Base-by-base conservation (phyloP, 225 moss, liverwort and hornwort species). In the Rhytidiadelphus loreus region DNA sequence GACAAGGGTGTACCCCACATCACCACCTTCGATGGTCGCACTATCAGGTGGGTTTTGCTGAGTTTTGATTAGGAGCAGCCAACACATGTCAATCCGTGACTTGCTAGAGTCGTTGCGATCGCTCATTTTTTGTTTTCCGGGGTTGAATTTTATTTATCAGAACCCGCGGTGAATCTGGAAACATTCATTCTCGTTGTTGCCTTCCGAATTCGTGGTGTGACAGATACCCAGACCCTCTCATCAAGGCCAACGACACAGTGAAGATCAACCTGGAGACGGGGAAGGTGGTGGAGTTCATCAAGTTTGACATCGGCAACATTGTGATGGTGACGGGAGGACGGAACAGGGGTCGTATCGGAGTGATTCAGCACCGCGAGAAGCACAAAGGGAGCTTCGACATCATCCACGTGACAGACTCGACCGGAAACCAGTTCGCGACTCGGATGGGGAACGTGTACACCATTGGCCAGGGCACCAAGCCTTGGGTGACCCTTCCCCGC, bases 291-390 rank as follows among this genome's bases (percentile, higher is more conserved):
- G 46, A 73, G 46, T 73, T 73, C 73, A 46, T 46, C 73, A 73
- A 73, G 46, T 73, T 73, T 96, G 94, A 94, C 83, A 91, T 96
- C 60, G 94, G 95, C 75, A 96, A 95, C 89, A 83, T 96, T 14
- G 94, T 94, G 37, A 95, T 96, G 97, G 97, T 95, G 37, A 94
- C 95, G 46, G 94, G 96, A 25, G 96, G 96, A 32, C 94, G 94
- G 9, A 97, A 95, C 91, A 93, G 95, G 80, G 95, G 96, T 32
- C 92, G 95, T n/a, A 88, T 96, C 80, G 96, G 96, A 71, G 88
- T 88, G 10, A 96, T 96, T 85, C 95, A 96, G 56, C 94, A 97
- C 86, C 90, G 93, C 76, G 95, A 96, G 87, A 96, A 96, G 93
- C 96, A 94, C 77, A 93, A 95, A 90, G 95, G 94, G 4, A 95